Base-by-base conservation (phyloP, 106 monocot genomes). In the Vanilla planifolia region DNA sequence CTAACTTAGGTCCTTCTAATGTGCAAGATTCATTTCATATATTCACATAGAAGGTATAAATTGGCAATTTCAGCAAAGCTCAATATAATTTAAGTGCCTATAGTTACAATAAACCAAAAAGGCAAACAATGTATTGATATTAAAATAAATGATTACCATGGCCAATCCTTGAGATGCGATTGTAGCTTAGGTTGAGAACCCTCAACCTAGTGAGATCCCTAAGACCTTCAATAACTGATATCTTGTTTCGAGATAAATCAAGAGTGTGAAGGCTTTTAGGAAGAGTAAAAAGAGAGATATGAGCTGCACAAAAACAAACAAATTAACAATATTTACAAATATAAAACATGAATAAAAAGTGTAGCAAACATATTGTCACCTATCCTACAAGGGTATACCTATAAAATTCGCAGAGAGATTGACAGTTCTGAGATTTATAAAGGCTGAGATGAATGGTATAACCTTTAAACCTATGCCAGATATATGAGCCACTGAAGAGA, bases 201-300 rank as follows among this genome's bases (percentile, higher is more conserved):
- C 86, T 67, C 62, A 92, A 40, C 39, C 83, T 79, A 16, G 80
- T 83, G 40, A 92, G 70, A 47, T 92, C 83, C 34, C 77, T 77
- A 6, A 92, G 79, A 0, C 92, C 92, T 55, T 92, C 86, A 44
- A 92, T 92, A 0, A 63, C 50, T 2, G 75, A 50, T 22, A 92
- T 92, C 77, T 80, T 92, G 75, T 92, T 92, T 45, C 86, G 77
- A 0, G 91, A 92, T 46, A 92, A 60, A 48, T 92, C 86, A 28
- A 92, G 82, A 1, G 70, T 63, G 55, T 92, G 86, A 35, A 92
- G 74, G 37, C 74, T 69, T 70, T 83, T 91, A 3, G 91, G 91
- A 8, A 92, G 60, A 23, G 72, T 55, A 21, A 79, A 82, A 0
- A 80, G 68, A 32, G 68, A 50, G 17, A 92, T 83, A 17, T 83